A percentile compares a stretch with the other conserved stretches of the same genome.
phyloP scores from a whole-genome alignment of 2,329 filamentous ascomycete genomes.

The Xylariaceae sp. region DNA sequence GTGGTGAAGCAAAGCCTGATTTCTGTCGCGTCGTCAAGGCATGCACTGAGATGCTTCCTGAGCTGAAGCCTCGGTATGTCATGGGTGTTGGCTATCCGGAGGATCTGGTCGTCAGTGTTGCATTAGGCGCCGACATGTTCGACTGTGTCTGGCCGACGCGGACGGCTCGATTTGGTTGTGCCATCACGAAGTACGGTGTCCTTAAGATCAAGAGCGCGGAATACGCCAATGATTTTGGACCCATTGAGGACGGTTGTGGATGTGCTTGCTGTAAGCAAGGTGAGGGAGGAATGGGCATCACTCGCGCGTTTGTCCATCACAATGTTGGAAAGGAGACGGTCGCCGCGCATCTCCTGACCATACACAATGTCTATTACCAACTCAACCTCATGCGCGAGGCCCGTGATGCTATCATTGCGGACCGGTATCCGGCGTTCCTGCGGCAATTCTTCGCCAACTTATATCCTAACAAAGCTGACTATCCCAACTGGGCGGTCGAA shows the following conservation, averaged over 20 bases:
- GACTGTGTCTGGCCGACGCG: conserved; percentile 98
- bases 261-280: conserved; percentile 69
- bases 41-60: conserved; percentile 79
- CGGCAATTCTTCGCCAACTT: conserved; percentile 70
- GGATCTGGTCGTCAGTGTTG: conserved; percentile 88
- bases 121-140: conserved; percentile 97
- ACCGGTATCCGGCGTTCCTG: conserved; percentile 73
- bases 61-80: conserved; percentile 93
- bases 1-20: conserved; percentile 88
- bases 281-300: conserved; percentile 72
- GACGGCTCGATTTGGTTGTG: conserved; percentile 93
- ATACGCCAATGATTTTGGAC: conserved; percentile 74
- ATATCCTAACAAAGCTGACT: conserved; percentile 61
- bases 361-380: conserved; percentile 95
- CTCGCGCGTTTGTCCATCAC: conserved; percentile 85
- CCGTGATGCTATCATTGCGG: conserved; percentile 73
- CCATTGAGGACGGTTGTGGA: conserved; percentile 75
- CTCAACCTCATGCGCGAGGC: conserved; percentile 73
- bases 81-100: conserved; percentile 99
- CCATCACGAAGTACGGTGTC: conserved; percentile 74
- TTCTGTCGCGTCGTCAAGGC: conserved; percentile 87
- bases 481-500: conserved; percentile 78
- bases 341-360: conserved; percentile 75
- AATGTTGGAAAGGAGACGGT: conserved; percentile 91
- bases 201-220: conserved; percentile 74